Evolutionary conservation across 345 rosid species (phyloP).

Genomic region (Acer yangbiense): DNA sequence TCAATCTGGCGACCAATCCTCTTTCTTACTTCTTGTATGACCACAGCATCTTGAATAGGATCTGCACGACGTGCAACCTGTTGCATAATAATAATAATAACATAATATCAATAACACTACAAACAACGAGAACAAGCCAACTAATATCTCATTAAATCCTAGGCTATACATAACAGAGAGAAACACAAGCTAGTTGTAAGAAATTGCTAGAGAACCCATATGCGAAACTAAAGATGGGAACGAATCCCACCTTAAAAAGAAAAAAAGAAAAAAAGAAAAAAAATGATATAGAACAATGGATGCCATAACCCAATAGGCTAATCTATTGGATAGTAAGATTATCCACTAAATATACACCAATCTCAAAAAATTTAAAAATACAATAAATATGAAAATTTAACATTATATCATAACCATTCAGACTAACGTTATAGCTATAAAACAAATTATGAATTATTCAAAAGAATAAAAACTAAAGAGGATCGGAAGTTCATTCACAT

Average conservation of each 20-base stretch:
- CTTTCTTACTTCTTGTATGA: constrained; percentile 77
- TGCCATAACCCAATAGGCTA: neutral
- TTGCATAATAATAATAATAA: constrained; percentile 16
- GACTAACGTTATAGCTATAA: neutral
- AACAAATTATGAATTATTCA: too few relatives aligned
- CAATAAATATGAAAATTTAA: too few relatives aligned
- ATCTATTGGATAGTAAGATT: neutral
- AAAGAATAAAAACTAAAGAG: neutral
- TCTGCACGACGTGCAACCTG: constrained; percentile 82
- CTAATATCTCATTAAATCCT: neutral
- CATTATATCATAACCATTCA: neutral
- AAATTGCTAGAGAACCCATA: neutral
- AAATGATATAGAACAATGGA: neutral
- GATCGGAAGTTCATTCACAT: neutral
- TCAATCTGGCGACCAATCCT: constrained; percentile 60
- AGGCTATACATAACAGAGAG: neutral
- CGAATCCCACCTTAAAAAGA: neutral
- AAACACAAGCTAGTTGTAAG: neutral
- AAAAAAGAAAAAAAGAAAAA: neutral
- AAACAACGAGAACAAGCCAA: neutral
- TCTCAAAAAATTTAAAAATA: neutral
- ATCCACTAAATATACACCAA: neutral
- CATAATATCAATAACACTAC: neutral
- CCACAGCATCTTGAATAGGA: constrained; percentile 79
- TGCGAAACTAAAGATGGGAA: neutral